Evolutionary conservation across 2,329 filamentous ascomycete species (phyloP).

Genomic region (Epichloe gansuensis): DNA sequence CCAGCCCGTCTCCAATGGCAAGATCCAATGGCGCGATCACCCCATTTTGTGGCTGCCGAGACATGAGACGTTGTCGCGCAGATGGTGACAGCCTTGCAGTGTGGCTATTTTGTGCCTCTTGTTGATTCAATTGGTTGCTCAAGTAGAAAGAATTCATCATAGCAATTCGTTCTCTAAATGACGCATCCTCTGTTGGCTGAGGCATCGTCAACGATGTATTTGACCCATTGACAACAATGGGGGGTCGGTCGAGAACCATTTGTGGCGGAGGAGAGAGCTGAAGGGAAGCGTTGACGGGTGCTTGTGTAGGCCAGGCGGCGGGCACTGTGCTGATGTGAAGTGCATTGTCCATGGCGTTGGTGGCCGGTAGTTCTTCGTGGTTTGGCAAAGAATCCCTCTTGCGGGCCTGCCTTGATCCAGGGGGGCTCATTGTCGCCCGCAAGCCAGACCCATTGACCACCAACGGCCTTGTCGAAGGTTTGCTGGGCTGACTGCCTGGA

Average conservation of each 20-base stretch:
- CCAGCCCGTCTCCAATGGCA: conserved; percentile 32
- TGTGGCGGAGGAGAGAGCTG: conserved; percentile 6
- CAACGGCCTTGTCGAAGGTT: conserved; percentile 29
- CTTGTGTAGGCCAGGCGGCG: neutral
- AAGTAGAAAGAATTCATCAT: conserved; percentile 24
- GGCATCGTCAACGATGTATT: conserved; percentile 9
- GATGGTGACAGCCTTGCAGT: conserved; percentile 20
- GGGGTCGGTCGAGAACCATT: conserved; percentile 11
- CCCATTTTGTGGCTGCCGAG: conserved; percentile 32
- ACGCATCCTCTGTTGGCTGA: conserved; percentile 22
- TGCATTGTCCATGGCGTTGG: conserved; percentile 15
- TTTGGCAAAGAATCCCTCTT: neutral
- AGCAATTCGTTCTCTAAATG: conserved; percentile 29
- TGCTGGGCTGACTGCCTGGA: conserved; percentile 19
- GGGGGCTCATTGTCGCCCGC: conserved; percentile 16
- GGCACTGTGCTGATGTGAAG: conserved; percentile 14
- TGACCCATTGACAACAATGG: conserved; percentile 26
- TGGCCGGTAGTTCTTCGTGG: conserved; percentile 12
- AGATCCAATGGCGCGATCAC: conserved; percentile 44
- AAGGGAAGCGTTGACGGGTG: conserved; percentile 3
- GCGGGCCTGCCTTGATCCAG: conserved; percentile 10
- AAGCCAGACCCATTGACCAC: conserved; percentile 39
- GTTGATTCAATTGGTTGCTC: conserved; percentile 14
- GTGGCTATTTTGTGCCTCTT: conserved; percentile 18
- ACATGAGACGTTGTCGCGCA: conserved; percentile 24